phyloP scores from a whole-genome alignment of 768 basidiomycete species.

The Xerocomellus chrysenteron region DNA sequence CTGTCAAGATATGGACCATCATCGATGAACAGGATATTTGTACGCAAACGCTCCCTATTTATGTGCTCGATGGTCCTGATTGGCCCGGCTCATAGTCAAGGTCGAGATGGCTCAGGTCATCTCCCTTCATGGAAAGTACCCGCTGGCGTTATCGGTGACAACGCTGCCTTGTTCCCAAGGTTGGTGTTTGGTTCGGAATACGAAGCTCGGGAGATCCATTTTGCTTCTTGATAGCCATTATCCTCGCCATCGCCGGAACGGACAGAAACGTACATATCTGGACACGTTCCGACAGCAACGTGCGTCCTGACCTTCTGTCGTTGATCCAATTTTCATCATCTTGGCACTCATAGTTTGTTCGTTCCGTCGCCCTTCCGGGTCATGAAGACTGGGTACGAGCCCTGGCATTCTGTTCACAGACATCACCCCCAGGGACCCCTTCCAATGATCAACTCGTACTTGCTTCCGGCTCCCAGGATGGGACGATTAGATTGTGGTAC shows the following conservation, averaged over 20 bases:
- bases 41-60: conserved; percentile 14
- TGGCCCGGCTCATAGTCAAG: conserved; percentile 28
- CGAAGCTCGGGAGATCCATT: neutral
- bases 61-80: conserved; percentile 3
- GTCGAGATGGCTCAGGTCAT: conserved; percentile 56
- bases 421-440: conserved; percentile 14
- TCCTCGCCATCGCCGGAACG: conserved; percentile 85
- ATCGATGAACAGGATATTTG: conserved; percentile 26
- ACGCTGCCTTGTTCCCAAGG: conserved; percentile 68
- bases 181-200: conserved; percentile 31
- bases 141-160: conserved; percentile 65
- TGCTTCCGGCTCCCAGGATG: conserved; percentile 95
- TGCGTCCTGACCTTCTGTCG: conserved; percentile 31
- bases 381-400: conserved; percentile 96
- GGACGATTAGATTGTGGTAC: conserved; percentile 90
- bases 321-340: neutral
- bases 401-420: conserved; percentile 59
- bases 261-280: conserved; percentile 78
- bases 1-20: conserved; percentile 72
- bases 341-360: conserved; percentile 48
- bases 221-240: conserved; percentile 40
- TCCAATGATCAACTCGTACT: conserved; percentile 55
- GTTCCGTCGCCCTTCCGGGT: conserved; percentile 62
- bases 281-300: conserved; percentile 59
- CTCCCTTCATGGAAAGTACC: conserved; percentile 65